These are phyloP conservation scores for Balamuthia mandrillaris DNA, from an alignment of 208 protist genomes.

Conservation along the genomic window DNA sequence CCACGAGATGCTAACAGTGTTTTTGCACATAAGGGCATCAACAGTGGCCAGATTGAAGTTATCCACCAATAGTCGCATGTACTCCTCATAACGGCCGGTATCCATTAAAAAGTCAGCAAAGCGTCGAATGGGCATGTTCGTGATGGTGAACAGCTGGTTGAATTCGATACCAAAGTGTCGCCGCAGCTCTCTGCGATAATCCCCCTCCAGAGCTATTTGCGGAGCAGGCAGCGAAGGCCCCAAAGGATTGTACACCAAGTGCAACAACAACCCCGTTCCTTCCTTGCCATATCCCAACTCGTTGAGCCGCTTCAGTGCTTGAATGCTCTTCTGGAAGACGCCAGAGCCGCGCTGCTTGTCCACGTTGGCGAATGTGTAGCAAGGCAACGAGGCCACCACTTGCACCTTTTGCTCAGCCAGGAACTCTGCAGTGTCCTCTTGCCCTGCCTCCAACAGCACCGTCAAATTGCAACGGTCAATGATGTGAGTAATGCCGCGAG, in stretches of 20 bases:
- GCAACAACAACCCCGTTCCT: conserved; percentile 25
- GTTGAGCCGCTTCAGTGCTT: conserved; percentile 54
- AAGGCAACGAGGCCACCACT: conserved; percentile 64
- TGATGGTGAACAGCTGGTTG: conserved; percentile 50
- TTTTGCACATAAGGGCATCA: conserved; percentile 45
- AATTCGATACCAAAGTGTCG: conserved; percentile 49
- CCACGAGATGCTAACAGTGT: conserved; percentile 9
- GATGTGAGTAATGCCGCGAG: conserved; percentile 8
- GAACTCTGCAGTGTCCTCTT: conserved; percentile 58
- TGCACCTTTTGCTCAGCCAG: conserved; percentile 57
- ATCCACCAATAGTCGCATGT: conserved; percentile 51
- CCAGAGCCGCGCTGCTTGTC: conserved; percentile 55
- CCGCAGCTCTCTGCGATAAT: conserved; percentile 43
- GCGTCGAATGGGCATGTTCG: conserved; percentile 62
- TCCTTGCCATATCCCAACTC: conserved; percentile 50
- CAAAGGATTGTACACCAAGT: conserved; percentile 67
- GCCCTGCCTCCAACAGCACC: conserved; percentile 52
- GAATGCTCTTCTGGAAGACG: conserved; percentile 59
- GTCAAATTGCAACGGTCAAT: conserved; percentile 70
- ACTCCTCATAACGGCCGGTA: conserved; percentile 41
- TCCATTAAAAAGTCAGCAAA: conserved; percentile 50
- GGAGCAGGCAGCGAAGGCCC: conserved; percentile 56
- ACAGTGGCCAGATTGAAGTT: conserved; percentile 48
- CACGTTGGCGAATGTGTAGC: conserved; percentile 59
- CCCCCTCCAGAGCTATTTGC: conserved; percentile 10